Evolutionary conservation across 768 basidiomycete species (phyloP), one percentile per base, ranked within the genome.

Genomic region (Cystofilobasidium ferigula): DNA sequence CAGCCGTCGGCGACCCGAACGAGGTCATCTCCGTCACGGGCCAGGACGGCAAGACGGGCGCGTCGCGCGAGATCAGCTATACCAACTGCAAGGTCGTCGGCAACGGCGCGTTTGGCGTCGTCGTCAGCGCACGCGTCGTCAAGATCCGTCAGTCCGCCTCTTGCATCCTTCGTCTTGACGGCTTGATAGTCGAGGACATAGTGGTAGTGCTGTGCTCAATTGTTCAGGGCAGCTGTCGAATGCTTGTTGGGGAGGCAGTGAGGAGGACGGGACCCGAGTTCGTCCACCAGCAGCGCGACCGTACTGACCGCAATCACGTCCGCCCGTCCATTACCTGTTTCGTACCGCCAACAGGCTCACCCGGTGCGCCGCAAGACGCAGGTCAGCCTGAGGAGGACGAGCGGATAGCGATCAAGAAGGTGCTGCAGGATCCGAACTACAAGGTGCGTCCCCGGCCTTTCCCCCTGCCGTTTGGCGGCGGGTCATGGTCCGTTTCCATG

Each of bases 381-480:
- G 57, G 57, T 22, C 72, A 72, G 38, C 51, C 51, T 1, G 51
- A 54, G 51, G 51, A 62, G 57, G 24, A 71, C 69, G 35, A 69
- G 66, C 91, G 97, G 71, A 94, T 99, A 74, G 95, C 95, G 54
- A 98, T 99, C 83, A 99, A 99, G 89, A 98, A 97, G 81, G 95
- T 99, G 59, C 79, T 99, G 69, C 95, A 98, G 81, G 95, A 99
- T 80, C 98, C 98, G 82, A 85, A 94, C 71, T 99, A 98, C 87
- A 98, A 98, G 89, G 94, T 93, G 69, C 69, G 83, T 78, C 26
- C 24, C 13, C 28, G 24, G 8, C 10, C 1, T 20, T 13, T 36
- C 36, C 12, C 22, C 28, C 12, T 54, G 28, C 30, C 48, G 20
- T 28, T 10, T 10, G 40, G 20, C 40, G 6, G n/a, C 48, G 43